Evolutionary conservation across 441 rosid species (phyloP).

Genomic region (Bruguiera hainesii): DNA sequence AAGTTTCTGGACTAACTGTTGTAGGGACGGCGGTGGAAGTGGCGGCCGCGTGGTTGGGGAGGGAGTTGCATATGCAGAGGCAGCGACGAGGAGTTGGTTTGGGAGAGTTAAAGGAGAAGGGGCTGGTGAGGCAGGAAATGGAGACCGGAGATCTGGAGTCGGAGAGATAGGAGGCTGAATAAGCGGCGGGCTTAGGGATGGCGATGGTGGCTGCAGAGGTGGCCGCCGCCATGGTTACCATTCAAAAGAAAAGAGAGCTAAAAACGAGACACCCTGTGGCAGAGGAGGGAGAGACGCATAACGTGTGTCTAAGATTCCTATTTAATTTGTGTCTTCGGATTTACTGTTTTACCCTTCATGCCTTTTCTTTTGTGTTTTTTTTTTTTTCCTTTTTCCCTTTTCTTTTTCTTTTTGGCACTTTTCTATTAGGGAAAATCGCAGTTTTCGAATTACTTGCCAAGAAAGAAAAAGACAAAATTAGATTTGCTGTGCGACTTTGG

Average conservation of each 20-base stretch:
- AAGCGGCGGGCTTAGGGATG: constrained; percentile 26
- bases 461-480: too few relatives aligned
- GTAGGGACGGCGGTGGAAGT: constrained; percentile 17
- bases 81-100: constrained; percentile 21
- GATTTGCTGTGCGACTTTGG: too few relatives aligned
- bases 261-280: neutral
- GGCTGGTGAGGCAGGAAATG: constrained; percentile 20
- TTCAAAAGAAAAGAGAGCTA: neutral
- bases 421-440: too few relatives aligned
- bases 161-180: constrained; percentile 10
- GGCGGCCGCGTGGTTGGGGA: constrained; percentile 17
- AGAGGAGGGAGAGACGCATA: neutral
- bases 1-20: constrained; percentile 2
- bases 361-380: too few relatives aligned
- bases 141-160: constrained; percentile 27
- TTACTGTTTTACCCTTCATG: too few relatives aligned
- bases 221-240: constrained; percentile 11
- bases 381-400: too few relatives aligned
- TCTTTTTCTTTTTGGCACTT: too few relatives aligned
- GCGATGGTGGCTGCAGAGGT: constrained; percentile 23
- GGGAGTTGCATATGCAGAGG: constrained; percentile 28
- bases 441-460: too few relatives aligned
- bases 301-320: too few relatives aligned
- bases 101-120: constrained; percentile 21
- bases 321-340: too few relatives aligned